Conservation (phyloP, 345 rosid species). For the Melastoma malabathricum region DNA sequence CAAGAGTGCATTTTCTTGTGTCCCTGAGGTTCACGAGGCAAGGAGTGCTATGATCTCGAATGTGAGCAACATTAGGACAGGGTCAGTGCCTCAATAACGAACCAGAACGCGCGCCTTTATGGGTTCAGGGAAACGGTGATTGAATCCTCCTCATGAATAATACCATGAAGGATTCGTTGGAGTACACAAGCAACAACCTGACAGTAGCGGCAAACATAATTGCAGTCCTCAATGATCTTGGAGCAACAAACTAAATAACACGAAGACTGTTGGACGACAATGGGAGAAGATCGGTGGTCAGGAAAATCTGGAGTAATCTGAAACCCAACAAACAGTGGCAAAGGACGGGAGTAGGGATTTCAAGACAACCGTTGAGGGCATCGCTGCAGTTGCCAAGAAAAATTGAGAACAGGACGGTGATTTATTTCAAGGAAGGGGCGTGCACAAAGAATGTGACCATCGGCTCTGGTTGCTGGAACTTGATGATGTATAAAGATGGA, state of each 20-base stretch:
- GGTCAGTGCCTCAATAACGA: conserved; percentile 65
- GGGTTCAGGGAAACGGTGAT: conserved; percentile 11
- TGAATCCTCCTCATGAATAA: neutral
- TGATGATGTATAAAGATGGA: conserved; percentile 34
- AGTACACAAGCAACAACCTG: conserved; percentile 20
- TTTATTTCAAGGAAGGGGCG: conserved; percentile 23
- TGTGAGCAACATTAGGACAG: conserved; percentile 46
- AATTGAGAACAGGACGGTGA: conserved; percentile 8
- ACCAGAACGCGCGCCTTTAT: conserved; percentile 58
- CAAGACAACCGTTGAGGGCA: conserved; percentile 18
- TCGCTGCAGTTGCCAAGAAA: conserved; percentile 14
- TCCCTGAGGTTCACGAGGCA: conserved; percentile 27
- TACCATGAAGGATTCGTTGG: conserved; percentile 18
- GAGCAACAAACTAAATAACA: too few relatives aligned
- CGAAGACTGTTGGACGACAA: too few relatives aligned
- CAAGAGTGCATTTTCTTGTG: conserved; percentile 36
- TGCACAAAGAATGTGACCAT: conserved; percentile 21
- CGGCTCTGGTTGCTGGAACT: conserved; percentile 14
- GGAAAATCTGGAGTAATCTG: conserved; percentile 1
- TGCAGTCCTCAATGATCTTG: neutral
- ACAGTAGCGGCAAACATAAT: conserved; percentile 15
- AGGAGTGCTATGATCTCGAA: conserved; percentile 14
- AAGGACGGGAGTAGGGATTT: conserved; percentile 21
- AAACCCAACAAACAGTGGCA: conserved; percentile 14
- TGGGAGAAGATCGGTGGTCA: neutral